Percentiles rank a stretch among this genome's conserved stretches.
These are phyloP conservation scores for Lavandula angustifolia DNA, from an alignment of 257 asterid species.

Conservation along the genomic window DNA sequence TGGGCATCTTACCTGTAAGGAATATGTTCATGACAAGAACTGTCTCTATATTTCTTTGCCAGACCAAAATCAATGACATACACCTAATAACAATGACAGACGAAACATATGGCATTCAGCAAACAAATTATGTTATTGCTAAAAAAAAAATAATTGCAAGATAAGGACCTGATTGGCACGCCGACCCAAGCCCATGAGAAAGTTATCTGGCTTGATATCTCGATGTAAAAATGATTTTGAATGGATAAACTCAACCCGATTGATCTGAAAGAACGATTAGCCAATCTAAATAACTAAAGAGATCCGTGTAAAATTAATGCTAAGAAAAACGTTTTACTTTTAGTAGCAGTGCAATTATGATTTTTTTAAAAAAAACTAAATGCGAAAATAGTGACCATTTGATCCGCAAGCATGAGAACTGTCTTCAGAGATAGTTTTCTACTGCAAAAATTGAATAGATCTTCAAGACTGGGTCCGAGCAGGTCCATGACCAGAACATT, in stretches of 20 bases:
- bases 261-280: slow-evolving; percentile 62
- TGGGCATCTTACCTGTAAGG: slow-evolving; percentile 75
- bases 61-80: slow-evolving; percentile 93
- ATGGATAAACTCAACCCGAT: slow-evolving; percentile 92
- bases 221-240: slow-evolving; percentile 93
- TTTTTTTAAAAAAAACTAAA: slow-evolving; percentile 4
- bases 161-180: slow-evolving; percentile 91
- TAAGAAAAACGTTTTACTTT: slow-evolving; percentile 15
- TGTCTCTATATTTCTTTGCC: slow-evolving; percentile 94
- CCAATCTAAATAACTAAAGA: slow-evolving; percentile 23
- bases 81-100: slow-evolving; percentile 56
- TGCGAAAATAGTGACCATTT: slow-evolving; percentile 61
- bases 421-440: slow-evolving; percentile 95
- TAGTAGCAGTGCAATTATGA: slow-evolving; percentile 4
- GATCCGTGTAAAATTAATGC: slow-evolving; percentile 1
- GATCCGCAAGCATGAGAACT: slow-evolving; percentile 99
- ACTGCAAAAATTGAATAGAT: slow-evolving; percentile 91
- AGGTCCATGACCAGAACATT: slow-evolving; percentile 98
- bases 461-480: slow-evolving; percentile 99
- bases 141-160: slow-evolving; percentile 6
- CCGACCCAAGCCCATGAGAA: slow-evolving; percentile 97
- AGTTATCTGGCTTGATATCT: slow-evolving; percentile 98
- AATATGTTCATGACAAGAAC: slow-evolving; percentile 80
- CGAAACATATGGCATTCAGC: slow-evolving; percentile 24
- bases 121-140: slow-evolving; percentile 12